Base-by-base conservation (phyloP, 2,329 filamentous ascomycete genomes). In the Allantophomopsis cytisporea region DNA sequence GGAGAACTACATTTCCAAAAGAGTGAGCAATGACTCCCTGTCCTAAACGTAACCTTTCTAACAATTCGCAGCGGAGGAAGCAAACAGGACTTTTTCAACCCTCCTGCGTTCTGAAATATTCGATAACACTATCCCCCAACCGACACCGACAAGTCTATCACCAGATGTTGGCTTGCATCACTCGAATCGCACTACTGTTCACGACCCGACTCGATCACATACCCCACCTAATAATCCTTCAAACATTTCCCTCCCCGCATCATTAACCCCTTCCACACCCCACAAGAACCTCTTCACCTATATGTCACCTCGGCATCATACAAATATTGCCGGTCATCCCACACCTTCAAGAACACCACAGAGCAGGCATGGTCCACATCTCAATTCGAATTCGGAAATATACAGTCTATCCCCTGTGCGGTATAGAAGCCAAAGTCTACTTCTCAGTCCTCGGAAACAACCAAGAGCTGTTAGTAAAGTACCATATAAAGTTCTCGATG, bases 221-320 rank as follows among this genome's bases (percentile, higher is more conserved):
- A 95, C 89, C 5, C 88, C 88, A 35, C 88, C 88, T 18, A 76
- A 71, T 42, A 76, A 78, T 49, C 60, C 62, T 14, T 65, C 76
- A 12, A 64, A 70, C 12, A 66, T 76, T 11, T 68, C 73, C 17
- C 61, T 87, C n/a, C 79, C 83, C 10, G 73, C 81, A 2, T 80
- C 76, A 41, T 69, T 91, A 42, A 94, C 89, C 0, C 91, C 91
- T 1, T 94, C 89, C 1, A 98, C 91, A 4, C 91, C 91, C 8
- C 87, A 94, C 60, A 96, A 95, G 63, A 98, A 98, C 49, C 74
- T 98, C 31, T 96, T 98, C 57, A 85, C 83, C 18, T 95, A 94
- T 58, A 79, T 85, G 60, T 88, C 84, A 2, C 82, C 84, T 1
- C 49, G 56, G 33, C 76, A 85, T 51, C 73, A 81, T 54, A 73